Evolutionary conservation across 306 rosid species (phyloP), one percentile per base, ranked within the genome.

Genomic region (Gastrolobium villosum): DNA sequence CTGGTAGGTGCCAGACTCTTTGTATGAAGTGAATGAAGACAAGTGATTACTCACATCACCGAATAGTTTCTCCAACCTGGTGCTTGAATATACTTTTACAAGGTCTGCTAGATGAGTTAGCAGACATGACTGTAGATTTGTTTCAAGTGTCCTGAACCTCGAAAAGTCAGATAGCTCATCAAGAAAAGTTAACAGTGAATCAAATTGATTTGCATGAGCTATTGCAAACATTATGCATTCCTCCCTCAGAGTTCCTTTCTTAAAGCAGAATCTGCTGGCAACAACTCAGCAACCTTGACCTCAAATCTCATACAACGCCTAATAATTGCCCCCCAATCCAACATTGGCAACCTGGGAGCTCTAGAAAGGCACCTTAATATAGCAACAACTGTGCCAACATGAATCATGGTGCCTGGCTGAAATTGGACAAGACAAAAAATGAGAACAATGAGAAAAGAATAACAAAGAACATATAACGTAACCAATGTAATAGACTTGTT

Each of bases 231-330:
- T 79, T 40, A 91, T 63, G 45, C 94, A 89, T 79, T 91, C 92
- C 89, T 90, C 91, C 87, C 94, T 89, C 5, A 95, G 85, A 44
- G 75, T 67, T 76, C 91, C 97, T 75, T 85, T 84, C 78, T 79
- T 61, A 54, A 59, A 82, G 84, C 67, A 75, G 87, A 75, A 57
- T 84, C 89, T 32, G 74, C 61, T 7, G 72, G 71, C 60, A 81
- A 70, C 54, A 78, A 81, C 37, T 72, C 84, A 3, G 78, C 69
- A 80, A 83, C 83, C 83, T 87, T 89, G 57, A 87, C 77, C 73
- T 88, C 98, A 71, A 87, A 91, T 86, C 91, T 89, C 96, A 95
- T 91, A 83, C 92, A 93, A 64, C 99, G 93, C 84, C 98, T 87
- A 57, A 92, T 73, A 61, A 87, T 82, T 71, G 86, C 88, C 65